Conservation (phyloP, 257 asterid species). For the Solanum tarapatanum region DNA sequence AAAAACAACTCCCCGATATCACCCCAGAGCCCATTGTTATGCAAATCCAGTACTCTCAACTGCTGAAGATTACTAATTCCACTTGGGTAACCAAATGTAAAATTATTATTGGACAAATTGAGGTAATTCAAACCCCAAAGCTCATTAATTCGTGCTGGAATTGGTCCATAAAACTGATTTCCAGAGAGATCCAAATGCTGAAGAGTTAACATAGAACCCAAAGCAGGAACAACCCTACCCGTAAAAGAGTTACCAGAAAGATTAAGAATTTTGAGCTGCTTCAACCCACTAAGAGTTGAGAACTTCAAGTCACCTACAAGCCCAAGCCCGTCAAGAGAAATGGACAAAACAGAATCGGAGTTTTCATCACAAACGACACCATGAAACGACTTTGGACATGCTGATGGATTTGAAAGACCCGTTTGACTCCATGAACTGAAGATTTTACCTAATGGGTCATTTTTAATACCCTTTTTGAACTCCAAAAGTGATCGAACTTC, state of each 20-base stretch:
- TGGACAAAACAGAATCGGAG: slow-evolving; percentile 27
- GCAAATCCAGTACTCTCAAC: slow-evolving; percentile 68
- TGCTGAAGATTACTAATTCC: slow-evolving; percentile 67
- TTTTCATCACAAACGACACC: slow-evolving; percentile 54
- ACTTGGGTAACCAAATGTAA: slow-evolving; percentile 46
- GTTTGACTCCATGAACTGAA: slow-evolving; percentile 42
- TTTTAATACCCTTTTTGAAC: slow-evolving; percentile 66
- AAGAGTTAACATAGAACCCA: slow-evolving; percentile 49
- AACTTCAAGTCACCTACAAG: slow-evolving; percentile 67
- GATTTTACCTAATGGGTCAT: slow-evolving; percentile 47
- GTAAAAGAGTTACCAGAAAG: slow-evolving; percentile 62
- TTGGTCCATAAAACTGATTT: slow-evolving; percentile 64
- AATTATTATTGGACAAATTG: slow-evolving; percentile 54
- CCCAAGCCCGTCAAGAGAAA: slow-evolving; percentile 47
- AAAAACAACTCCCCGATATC: slow-evolving; percentile 38
- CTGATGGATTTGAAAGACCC: slow-evolving; percentile 17
- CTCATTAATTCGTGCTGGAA: slow-evolving; percentile 49
- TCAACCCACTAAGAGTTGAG: slow-evolving; percentile 46
- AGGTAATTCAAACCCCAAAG: slow-evolving; percentile 58
- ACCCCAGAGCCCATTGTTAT: slow-evolving; percentile 45
- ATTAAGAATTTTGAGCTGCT: slow-evolving; percentile 42
- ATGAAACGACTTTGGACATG: slow-evolving; percentile 48
- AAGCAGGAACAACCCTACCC: slow-evolving; percentile 72
- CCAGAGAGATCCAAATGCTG: slow-evolving; percentile 71
- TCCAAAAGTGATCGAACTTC: slow-evolving; percentile 74